Evolutionary conservation across 192 early-diverging fungal species (phyloP).

Genomic region (Entomortierella beljakovae): DNA sequence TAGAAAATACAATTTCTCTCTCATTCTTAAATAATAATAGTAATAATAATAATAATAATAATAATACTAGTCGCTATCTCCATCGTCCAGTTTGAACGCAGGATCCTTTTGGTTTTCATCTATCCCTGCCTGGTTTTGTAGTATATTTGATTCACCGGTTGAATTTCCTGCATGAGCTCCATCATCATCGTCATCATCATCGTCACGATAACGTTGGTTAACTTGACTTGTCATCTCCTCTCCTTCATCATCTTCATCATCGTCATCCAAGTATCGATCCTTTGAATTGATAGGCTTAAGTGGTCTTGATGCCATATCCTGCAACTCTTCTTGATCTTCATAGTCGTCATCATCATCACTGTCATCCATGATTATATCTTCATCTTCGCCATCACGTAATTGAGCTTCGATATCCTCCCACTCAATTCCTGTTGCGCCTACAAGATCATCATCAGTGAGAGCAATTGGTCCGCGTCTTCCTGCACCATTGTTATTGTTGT

Average conservation of each 20-base stretch:
- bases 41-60: neutral
- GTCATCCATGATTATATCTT: neutral
- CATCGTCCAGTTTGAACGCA: constrained; percentile 21
- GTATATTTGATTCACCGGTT: neutral
- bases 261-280: constrained; percentile 20
- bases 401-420: constrained; percentile 46
- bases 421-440: constrained; percentile 39
- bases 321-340: constrained; percentile 13
- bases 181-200: constrained; percentile 11
- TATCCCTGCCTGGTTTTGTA: neutral
- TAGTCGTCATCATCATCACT: constrained; percentile 7
- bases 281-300: constrained; percentile 9
- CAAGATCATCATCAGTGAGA: constrained; percentile 39
- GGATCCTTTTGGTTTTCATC: constrained; percentile 4
- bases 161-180: neutral
- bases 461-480: constrained; percentile 42
- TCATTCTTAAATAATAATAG: no score
- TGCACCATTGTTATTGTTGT: neutral
- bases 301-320: constrained; percentile 3
- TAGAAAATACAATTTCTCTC: no score
- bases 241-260: constrained; percentile 15
- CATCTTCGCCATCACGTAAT: neutral
- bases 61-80: constrained; percentile 7
- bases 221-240: constrained; percentile 3
- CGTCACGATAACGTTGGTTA: constrained; percentile 5